These are phyloP conservation scores for Scheffersomyces coipomensis DNA, from an alignment of 805 yeast species.

Conservation along the genomic window DNA sequence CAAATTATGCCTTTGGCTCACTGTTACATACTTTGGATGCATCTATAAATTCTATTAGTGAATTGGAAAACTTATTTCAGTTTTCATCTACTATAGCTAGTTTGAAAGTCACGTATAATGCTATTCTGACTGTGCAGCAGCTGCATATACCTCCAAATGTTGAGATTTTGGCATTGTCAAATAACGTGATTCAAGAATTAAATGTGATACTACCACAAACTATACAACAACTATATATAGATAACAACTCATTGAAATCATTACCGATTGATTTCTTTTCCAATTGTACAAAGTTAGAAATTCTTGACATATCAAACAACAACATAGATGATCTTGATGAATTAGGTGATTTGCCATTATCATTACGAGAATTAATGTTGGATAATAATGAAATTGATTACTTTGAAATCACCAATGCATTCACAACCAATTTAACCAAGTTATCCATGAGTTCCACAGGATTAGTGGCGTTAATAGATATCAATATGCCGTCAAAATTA, in stretches of 20 bases:
- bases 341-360: conserved; percentile 16
- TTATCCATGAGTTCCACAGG: conserved; percentile 19
- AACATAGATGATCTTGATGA: conserved; percentile 21
- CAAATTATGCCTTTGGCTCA: conserved; percentile 4
- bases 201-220: conserved; percentile 10
- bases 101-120: conserved; percentile 13
- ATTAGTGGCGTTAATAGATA: conserved; percentile 12
- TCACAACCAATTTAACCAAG: conserved; percentile 13
- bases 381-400: conserved; percentile 21
- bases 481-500: conserved; percentile 14
- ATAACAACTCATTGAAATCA: conserved; percentile 11
- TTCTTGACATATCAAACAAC: conserved; percentile 14
- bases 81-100: conserved; percentile 9
- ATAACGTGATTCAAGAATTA: conserved; percentile 11
- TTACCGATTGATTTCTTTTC: conserved; percentile 14
- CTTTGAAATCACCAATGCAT: conserved; percentile 13
- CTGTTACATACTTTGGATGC: conserved; percentile 12
- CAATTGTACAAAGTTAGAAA: conserved; percentile 5
- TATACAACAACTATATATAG: conserved; percentile 12
- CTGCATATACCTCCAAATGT: conserved; percentile 9
- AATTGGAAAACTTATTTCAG: conserved; percentile 5
- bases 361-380: conserved; percentile 11
- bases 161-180: conserved; percentile 13
- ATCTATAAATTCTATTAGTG: conserved; percentile 11
- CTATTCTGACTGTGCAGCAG: conserved; percentile 5